Evolutionary conservation across 208 protist species (phyloP).

Genomic region (Naegleria gruberi): DNA sequence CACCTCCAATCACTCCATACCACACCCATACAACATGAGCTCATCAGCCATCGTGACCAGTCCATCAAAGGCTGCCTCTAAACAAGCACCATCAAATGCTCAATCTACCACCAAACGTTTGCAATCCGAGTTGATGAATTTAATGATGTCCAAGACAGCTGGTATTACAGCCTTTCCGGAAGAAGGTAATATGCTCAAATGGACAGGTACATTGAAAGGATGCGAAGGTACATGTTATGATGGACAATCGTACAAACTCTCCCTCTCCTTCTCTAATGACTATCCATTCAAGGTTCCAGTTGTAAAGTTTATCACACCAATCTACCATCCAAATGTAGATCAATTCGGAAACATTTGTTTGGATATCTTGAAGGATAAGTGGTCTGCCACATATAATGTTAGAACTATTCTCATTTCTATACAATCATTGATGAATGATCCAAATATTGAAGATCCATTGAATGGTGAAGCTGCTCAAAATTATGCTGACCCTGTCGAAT

Average conservation of each 20-base stretch:
- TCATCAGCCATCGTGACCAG: background rate
- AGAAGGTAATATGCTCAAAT: constrained; percentile 77
- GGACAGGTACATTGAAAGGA: constrained; percentile 74
- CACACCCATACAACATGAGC: background rate
- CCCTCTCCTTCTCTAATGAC: constrained; percentile 66
- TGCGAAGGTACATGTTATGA: constrained; percentile 74
- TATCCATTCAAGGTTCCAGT: constrained; percentile 85
- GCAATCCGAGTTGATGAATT: constrained; percentile 81
- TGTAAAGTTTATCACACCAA: constrained; percentile 82
- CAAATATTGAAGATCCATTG: constrained; percentile 88
- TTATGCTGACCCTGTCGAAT: constrained; percentile 62
- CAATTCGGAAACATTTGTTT: constrained; percentile 82
- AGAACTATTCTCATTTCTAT: constrained; percentile 85
- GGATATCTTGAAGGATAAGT: constrained; percentile 85
- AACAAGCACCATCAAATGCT: background rate
- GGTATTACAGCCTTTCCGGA: constrained; percentile 87
- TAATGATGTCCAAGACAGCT: constrained; percentile 70
- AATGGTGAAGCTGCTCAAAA: constrained; percentile 81
- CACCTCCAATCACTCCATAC: too few species aligned
- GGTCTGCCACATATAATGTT: constrained; percentile 87
- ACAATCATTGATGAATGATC: constrained; percentile 83
- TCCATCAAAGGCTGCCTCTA: background rate
- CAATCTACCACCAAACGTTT: constrained; percentile 59
- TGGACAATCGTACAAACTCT: constrained; percentile 76
- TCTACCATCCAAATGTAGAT: constrained; percentile 91